These are phyloP conservation scores for Vicia faba DNA, from an alignment of 306 rosid genomes.

Conservation along the genomic window DNA sequence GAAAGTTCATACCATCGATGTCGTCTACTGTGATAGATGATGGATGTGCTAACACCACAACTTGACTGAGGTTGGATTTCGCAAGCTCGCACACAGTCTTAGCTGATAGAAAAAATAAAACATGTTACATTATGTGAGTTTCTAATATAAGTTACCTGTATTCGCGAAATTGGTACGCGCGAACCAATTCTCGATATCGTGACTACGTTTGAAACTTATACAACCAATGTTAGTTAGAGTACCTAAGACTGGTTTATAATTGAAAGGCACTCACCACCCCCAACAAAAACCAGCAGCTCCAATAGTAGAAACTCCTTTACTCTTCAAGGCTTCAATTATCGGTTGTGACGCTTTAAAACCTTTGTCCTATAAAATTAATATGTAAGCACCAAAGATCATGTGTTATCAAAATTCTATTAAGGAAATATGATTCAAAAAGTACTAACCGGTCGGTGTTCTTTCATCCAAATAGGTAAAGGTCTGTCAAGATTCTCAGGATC, in stretches of 20 bases:
- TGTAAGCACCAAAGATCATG: background rate
- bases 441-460: slow-evolving; percentile 59
- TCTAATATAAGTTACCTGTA: background rate
- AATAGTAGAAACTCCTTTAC: slow-evolving; percentile 47
- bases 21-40: slow-evolving; percentile 58
- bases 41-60: slow-evolving; percentile 66
- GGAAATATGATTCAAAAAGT: background rate
- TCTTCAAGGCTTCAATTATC: slow-evolving; percentile 57
- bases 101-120: slow-evolving; percentile 44
- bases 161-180: background rate
- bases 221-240: background rate
- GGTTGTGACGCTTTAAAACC: slow-evolving; percentile 53
- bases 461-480: slow-evolving; percentile 56
- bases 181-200: too few species aligned
- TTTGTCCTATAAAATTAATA: slow-evolving; percentile 48
- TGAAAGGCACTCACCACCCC: slow-evolving; percentile 69
- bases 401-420: background rate
- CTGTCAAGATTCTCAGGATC: slow-evolving; percentile 38
- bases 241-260: background rate
- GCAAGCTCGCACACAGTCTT: slow-evolving; percentile 62
- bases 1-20: slow-evolving; percentile 52
- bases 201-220: background rate
- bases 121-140: background rate
- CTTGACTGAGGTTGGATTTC: slow-evolving; percentile 43
- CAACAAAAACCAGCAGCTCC: slow-evolving; percentile 82